phyloP scores from a whole-genome alignment of 768 basidiomycete genomes.

The Suillus luteus region DNA sequence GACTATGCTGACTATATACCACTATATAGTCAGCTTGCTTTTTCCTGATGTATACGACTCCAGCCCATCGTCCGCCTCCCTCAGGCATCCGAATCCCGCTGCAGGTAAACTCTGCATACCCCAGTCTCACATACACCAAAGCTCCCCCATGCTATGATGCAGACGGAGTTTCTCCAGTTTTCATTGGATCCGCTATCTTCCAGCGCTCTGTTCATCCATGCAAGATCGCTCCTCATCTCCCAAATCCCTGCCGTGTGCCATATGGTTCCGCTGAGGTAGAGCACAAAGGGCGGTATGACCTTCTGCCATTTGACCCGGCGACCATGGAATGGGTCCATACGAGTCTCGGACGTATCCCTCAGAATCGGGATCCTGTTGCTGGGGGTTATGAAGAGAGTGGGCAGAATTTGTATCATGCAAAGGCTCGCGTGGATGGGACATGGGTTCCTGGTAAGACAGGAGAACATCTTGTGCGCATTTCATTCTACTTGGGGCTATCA shows the following conservation, averaged over 20 bases:
- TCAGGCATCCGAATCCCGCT: constrained; percentile 71
- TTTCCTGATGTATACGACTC: background rate
- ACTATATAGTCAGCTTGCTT: no score
- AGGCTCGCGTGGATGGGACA: constrained; percentile 51
- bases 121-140: constrained; percentile 43
- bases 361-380: constrained; percentile 59
- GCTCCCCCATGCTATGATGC: constrained; percentile 56
- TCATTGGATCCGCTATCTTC: constrained; percentile 73
- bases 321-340: constrained; percentile 79
- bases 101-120: constrained; percentile 41
- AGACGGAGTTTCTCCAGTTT: constrained; percentile 61
- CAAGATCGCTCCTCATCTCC: constrained; percentile 70
- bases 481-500: background rate
- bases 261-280: constrained; percentile 62
- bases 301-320: constrained; percentile 65
- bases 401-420: constrained; percentile 66
- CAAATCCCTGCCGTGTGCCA: constrained; percentile 54
- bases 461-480: constrained; percentile 58
- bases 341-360: constrained; percentile 59
- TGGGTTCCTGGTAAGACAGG: constrained; percentile 76
- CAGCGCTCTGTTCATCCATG: constrained; percentile 74
- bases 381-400: constrained; percentile 79
- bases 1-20: no score
- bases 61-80: constrained; percentile 41
- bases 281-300: constrained; percentile 70